Base-by-base conservation (phyloP, 352 stramenopile species). In the Saprolegnia parasitica region DNA sequence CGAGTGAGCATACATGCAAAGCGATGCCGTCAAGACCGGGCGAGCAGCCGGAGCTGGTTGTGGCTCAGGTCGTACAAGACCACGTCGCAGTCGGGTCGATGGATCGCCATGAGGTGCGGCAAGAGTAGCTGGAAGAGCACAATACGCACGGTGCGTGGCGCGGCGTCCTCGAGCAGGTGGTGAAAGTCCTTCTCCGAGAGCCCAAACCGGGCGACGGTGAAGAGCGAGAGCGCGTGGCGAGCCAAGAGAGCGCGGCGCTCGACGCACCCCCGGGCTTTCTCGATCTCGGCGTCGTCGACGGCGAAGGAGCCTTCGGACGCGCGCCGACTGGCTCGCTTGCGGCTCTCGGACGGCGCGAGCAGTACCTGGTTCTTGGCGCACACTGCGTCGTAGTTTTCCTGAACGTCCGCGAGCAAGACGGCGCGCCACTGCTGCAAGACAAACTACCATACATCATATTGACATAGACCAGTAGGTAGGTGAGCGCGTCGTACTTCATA, bases 371-470 rank as follows among this genome's bases (percentile, higher is more conserved):
- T 4, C 9, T 11, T 4, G 35, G 52, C 52, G 24, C 4, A 1
- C 24, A 40, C 52, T 9, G 35, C 35, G 13, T 60, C 52, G 52
- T 60, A 42, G 13, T 35, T 40, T 29, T 78, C 73, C 15, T 77
- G 71, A 46, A 90, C 72, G 64, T 89, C 83, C 39, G 80, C 76
- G 15, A 91, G 73, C 24, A 91, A 66, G 39, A 91, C 78, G 13
- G 78, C 63, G 62, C 90, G 91, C 86, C 86, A 94, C n/a, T 81
- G 82, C 60, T 81, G 85, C 73, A 93, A 79, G 16, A 92, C 67
- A 57, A 70, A 47, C 63, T 70, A 61, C 18, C 4, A 60, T 21
- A 24, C 4, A 60, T 4, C 26, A 32, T n/a, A 0, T 3, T 65
- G 32, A 65, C 24, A 23, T 32, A n/a, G 32, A n/a, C 8, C 45